Evolutionary conservation across 495 filamentous ascomycete genomes (phyloP).

Genomic region (Pyronema omphalodes): DNA sequence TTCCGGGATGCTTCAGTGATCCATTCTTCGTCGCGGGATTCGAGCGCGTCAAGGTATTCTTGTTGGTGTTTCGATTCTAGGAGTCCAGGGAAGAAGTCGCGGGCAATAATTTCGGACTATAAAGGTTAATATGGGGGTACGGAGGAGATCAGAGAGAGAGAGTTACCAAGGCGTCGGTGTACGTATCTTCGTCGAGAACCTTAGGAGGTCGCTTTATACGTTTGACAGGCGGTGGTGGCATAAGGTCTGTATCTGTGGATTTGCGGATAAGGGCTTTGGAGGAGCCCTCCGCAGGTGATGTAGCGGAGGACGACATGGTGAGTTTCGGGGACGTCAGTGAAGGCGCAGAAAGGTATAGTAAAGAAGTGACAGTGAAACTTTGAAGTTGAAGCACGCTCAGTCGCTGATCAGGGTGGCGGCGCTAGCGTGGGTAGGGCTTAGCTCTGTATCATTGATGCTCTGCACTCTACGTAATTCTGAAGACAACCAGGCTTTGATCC

Average conservation of each 20-base stretch:
- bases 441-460: no score
- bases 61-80: constrained; percentile 69
- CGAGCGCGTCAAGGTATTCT: constrained; percentile 80
- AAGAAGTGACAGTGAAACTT: no score
- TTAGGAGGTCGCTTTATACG: constrained; percentile 82
- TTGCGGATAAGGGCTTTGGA: constrained; percentile 44
- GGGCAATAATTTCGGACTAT: constrained; percentile 73
- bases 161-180: constrained; percentile 52
- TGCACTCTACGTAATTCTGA: no score
- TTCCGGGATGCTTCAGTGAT: constrained; percentile 59
- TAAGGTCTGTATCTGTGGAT: constrained; percentile 49
- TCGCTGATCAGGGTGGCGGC: no score
- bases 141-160: not conserved
- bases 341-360: no score
- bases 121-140: not conserved
- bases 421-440: no score
- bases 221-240: constrained; percentile 79
- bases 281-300: not conserved
- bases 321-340: no score
- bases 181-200: constrained; percentile 84
- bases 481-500: no score
- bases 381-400: no score
- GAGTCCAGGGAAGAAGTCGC: constrained; percentile 91
- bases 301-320: no score
- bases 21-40: constrained; percentile 68